Percentiles rank a stretch among this genome's conserved stretches.
Conservation (phyloP, 805 yeast species). For the Maudiozyma serrabonitensis region DNA sequence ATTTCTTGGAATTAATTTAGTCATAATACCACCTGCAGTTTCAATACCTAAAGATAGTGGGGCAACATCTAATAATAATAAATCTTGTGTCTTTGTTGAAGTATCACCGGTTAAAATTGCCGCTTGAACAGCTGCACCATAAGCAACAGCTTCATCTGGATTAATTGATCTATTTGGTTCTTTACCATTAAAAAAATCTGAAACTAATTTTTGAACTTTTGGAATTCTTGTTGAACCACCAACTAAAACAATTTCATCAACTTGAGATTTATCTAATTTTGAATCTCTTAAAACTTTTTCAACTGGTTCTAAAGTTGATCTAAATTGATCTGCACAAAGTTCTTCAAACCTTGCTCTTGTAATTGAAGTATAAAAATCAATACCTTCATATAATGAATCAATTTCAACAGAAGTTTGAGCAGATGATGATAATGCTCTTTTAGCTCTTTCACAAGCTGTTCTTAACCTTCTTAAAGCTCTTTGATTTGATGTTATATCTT, state of each 20-base stretch:
- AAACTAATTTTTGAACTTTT: constrained; percentile 87
- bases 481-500: constrained; percentile 82
- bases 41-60: constrained; percentile 96
- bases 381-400: constrained; percentile 90
- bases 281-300: constrained; percentile 90
- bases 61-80: constrained; percentile 90
- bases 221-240: constrained; percentile 99
- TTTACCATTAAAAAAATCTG: constrained; percentile 95
- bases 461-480: constrained; percentile 95
- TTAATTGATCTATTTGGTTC: constrained; percentile 94
- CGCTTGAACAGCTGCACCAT: constrained; percentile 98
- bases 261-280: constrained; percentile 79
- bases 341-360: constrained; percentile 98
- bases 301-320: constrained; percentile 89
- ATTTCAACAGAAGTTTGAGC: constrained; percentile 93
- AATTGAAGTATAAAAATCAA: constrained; percentile 90
- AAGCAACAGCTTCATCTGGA: constrained; percentile 99
- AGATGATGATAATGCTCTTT: constrained; percentile 94
- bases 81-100: constrained; percentile 91
- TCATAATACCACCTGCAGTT: constrained; percentile 99
- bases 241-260: constrained; percentile 86
- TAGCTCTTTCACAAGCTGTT: constrained; percentile 97
- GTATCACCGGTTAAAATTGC: constrained; percentile 95
- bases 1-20: constrained; percentile 93
- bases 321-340: constrained; percentile 86